Base-by-base conservation (phyloP, 2,329 filamentous ascomycete species). In the Diaporthe nobilis region DNA sequence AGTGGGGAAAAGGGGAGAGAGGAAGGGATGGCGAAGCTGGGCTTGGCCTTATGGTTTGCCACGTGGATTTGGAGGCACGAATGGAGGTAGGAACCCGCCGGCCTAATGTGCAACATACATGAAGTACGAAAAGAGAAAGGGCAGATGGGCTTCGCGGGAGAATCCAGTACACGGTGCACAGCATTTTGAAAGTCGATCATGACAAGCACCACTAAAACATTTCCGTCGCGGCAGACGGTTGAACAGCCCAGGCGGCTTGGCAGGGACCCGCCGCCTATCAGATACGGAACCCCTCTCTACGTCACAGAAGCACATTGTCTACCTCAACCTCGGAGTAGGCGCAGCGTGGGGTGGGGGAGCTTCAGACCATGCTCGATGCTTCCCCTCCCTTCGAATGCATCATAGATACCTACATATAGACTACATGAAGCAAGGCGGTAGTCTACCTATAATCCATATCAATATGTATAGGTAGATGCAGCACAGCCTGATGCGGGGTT, bases 111-210 rank as follows among this genome's bases (percentile, higher is more conserved):
- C 34, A 31, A 39, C 34, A 60, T 9, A 39, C 31, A 60, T 10
- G 31, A 22, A 37, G 31, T 17, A 10, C n/a, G 12, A 10, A 28
- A 55, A 17, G 49, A 55, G 31, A 20, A 44, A 9, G 17, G 44
- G 4, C 44, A 61, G 57, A 61, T 42, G 57, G 31, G 34, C 34
- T 39, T 61, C 34, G 37, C 22, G 34, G 12, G 22, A 61, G 57
- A 42, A 42, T 37, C 28, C 61, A 65, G 61, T 65, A 49, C 25
- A 4, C 44, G 9, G 17, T 12, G 25, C 39, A 60, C 57, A 63
- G 58, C 58, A 63, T 63, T 63, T 68, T 51, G 42, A 67, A 37
- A 68, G 63, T 53, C 63, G 20, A 68, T 53, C 28, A 51, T 25
- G 20, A 31, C 25, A 34, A 17, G 13, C 49, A 44, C 47, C 49